Evolutionary conservation across 441 rosid species (phyloP).

Genomic region (Jatropha podagrica): DNA sequence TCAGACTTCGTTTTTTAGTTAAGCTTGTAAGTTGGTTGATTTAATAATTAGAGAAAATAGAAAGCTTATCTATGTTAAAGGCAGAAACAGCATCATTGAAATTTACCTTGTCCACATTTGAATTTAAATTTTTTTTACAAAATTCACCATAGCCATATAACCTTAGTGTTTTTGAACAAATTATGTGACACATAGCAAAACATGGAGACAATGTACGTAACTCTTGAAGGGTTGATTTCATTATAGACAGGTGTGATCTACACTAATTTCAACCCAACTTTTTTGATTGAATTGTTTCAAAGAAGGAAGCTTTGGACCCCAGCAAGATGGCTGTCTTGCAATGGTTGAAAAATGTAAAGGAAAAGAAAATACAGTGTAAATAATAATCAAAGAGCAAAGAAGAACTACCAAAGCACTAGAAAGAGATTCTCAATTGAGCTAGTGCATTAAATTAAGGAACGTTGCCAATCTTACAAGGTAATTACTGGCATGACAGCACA

Average conservation of each 20-base stretch:
- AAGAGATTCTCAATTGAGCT: background rate
- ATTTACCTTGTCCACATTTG: background rate
- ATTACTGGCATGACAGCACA: conserved; percentile 82
- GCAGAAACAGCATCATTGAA: too few species aligned
- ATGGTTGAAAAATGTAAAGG: background rate
- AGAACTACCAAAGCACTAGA: background rate
- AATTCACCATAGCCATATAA: background rate
- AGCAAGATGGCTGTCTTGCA: too few species aligned
- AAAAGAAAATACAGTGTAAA: background rate
- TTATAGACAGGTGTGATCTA: background rate
- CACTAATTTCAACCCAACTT: background rate
- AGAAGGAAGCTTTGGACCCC: too few species aligned
- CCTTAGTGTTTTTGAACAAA: background rate
- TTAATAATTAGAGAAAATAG: background rate
- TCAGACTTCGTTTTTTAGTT: too few species aligned
- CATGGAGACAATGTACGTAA: background rate
- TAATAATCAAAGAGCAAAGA: background rate
- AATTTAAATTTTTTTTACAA: too few species aligned
- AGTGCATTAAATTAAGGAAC: background rate
- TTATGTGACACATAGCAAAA: background rate
- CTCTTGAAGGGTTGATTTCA: background rate
- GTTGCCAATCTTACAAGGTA: conserved; percentile 60
- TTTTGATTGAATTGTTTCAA: too few species aligned
- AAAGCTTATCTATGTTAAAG: background rate
- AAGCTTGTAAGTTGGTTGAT: background rate